Conservation (phyloP, 2,329 filamentous ascomycete species). For the Cercospora zeina region DNA sequence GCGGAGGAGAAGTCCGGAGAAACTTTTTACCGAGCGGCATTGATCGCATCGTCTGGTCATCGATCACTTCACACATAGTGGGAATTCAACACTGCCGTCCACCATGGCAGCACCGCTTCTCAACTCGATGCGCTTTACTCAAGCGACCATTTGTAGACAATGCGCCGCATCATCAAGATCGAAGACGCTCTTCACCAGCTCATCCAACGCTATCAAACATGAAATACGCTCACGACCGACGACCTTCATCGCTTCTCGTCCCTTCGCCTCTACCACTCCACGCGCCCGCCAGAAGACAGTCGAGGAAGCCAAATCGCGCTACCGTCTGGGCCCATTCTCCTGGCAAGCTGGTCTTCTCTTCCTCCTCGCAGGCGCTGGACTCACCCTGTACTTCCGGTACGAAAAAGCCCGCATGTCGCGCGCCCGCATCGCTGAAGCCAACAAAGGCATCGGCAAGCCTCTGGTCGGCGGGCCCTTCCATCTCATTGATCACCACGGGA, state of each 20-base stretch:
- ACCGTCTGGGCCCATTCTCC: slow-evolving; percentile 71
- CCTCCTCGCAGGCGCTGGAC: slow-evolving; percentile 70
- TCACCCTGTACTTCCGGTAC: slow-evolving; percentile 88
- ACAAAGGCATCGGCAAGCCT: slow-evolving; percentile 87
- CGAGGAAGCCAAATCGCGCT: slow-evolving; percentile 48
- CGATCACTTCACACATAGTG: neutral
- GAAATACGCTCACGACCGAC: slow-evolving; percentile 25
- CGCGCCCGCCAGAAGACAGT: slow-evolving; percentile 44
- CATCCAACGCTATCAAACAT: slow-evolving; percentile 12
- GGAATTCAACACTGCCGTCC: neutral
- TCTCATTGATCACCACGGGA: slow-evolving; percentile 78
- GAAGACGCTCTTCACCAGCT: slow-evolving; percentile 28
- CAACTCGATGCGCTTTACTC: slow-evolving; percentile 24
- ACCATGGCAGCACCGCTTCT: slow-evolving; percentile 1
- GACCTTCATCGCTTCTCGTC: slow-evolving; percentile 28
- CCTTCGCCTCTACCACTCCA: slow-evolving; percentile 32
- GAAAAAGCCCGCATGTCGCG: slow-evolving; percentile 91
- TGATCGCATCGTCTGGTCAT: neutral
- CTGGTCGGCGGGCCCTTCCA: slow-evolving; percentile 89
- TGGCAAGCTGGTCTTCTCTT: slow-evolving; percentile 89
- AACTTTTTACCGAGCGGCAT: neutral
- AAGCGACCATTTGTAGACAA: slow-evolving; percentile 31
- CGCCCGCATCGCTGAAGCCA: slow-evolving; percentile 83
- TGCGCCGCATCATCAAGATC: slow-evolving; percentile 28
- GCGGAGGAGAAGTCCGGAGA: too few relatives aligned